Evolutionary conservation across 306 rosid genomes (phyloP).

Genomic region (Cucurbita ficifolia): DNA sequence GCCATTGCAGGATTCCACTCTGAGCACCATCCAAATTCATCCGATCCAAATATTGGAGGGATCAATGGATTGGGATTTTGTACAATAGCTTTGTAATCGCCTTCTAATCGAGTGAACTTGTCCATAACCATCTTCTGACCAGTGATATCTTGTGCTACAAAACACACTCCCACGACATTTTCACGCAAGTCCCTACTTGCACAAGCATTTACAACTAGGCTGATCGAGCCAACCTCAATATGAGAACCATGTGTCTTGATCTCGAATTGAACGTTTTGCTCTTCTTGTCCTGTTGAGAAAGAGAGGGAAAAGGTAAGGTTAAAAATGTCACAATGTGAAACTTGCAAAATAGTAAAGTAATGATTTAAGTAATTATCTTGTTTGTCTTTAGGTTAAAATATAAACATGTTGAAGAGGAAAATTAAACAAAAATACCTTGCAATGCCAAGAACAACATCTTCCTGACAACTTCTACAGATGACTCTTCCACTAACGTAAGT

Average conservation of each 20-base stretch:
- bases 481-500: conserved; percentile 71
- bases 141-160: conserved; percentile 94
- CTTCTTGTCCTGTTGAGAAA: conserved; percentile 67
- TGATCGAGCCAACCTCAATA: conserved; percentile 55
- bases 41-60: conserved; percentile 89
- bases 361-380: not conserved
- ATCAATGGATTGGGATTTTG: conserved; percentile 79
- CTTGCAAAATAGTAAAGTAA: not conserved
- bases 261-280: conserved; percentile 79
- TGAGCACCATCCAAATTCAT: conserved; percentile 96
- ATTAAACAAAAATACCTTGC: conserved; percentile 34
- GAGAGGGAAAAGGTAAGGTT: conserved; percentile 3
- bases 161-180: conserved; percentile 83
- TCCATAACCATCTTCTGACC: conserved; percentile 89
- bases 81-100: conserved; percentile 94
- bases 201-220: conserved; percentile 86
- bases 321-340: not conserved
- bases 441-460: conserved; percentile 64
- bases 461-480: conserved; percentile 42
- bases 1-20: conserved; percentile 96
- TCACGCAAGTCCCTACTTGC: conserved; percentile 74
- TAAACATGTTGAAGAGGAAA: not conserved
- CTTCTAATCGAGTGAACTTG: conserved; percentile 88
- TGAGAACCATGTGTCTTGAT: conserved; percentile 59
- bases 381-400: not conserved